A percentile compares a stretch with the other conserved stretches of the same genome.
Evolutionary conservation across 345 rosid species (phyloP).

Genomic region (Melaleuca alternifolia): DNA sequence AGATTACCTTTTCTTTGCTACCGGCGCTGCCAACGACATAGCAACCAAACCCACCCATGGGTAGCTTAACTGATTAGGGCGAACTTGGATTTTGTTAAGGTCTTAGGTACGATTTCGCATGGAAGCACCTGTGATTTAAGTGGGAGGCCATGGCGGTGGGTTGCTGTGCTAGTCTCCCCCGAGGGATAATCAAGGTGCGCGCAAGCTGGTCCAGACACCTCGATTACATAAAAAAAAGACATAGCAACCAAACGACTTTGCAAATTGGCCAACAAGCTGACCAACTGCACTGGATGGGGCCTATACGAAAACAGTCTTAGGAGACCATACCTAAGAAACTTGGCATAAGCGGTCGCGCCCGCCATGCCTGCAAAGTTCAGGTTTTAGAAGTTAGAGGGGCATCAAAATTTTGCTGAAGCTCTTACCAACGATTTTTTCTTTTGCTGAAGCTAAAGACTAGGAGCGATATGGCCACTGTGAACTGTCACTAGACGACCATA

Average conservation of each 20-base stretch:
- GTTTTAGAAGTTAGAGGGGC: neutral
- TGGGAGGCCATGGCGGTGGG: too few species aligned
- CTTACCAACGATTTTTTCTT: too few species aligned
- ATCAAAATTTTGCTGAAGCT: neutral
- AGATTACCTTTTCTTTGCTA: neutral
- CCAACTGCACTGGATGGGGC: conserved; percentile 8
- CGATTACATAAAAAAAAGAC: too few species aligned
- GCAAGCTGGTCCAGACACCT: too few species aligned
- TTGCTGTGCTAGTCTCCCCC: too few species aligned
- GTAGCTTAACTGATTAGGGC: too few species aligned
- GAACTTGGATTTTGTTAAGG: too few species aligned
- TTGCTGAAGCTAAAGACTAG: neutral
- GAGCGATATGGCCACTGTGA: neutral
- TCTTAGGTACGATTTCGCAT: too few species aligned
- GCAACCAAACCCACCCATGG: too few species aligned
- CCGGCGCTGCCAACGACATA: conserved; percentile 13
- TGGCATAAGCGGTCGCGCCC: conserved; percentile 2
- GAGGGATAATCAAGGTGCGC: too few species aligned
- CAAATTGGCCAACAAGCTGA: conserved; percentile 4
- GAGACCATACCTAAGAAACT: conserved; percentile 1
- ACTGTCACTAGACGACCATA: neutral
- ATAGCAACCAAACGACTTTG: conserved; percentile 4
- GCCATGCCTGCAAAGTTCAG: neutral
- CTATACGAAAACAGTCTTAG: neutral
- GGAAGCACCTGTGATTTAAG: too few species aligned